These are phyloP conservation scores for Physocladia obscura DNA, from an alignment of 192 early-diverging fungal species.

Conservation along the genomic window DNA sequence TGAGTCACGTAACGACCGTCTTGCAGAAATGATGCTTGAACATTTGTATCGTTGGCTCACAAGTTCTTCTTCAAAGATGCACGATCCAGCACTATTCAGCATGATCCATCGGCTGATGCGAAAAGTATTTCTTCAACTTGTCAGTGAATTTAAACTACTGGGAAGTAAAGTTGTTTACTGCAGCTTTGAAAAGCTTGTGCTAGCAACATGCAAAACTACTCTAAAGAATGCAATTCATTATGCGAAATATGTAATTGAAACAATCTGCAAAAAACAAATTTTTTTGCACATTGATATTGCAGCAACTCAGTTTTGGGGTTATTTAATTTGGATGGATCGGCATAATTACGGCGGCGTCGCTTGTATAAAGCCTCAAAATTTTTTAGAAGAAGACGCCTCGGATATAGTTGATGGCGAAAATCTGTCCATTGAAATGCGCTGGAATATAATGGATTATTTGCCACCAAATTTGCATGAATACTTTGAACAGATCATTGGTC, in stretches of 20 bases:
- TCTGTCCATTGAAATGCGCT: constrained; percentile 63
- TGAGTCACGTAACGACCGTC: constrained; percentile 56
- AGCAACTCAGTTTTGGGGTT: constrained; percentile 73
- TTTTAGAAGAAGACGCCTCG: constrained; percentile 4
- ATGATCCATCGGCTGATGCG: constrained; percentile 87
- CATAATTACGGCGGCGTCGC: constrained; percentile 77
- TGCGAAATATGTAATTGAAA: constrained; percentile 67
- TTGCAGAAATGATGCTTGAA: constrained; percentile 63
- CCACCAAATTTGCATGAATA: constrained; percentile 69
- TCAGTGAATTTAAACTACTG: constrained; percentile 75
- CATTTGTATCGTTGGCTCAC: constrained; percentile 91
- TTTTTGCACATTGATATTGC: constrained; percentile 75
- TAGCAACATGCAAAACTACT: constrained; percentile 77
- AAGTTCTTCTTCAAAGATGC: constrained; percentile 62
- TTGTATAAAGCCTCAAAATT: constrained; percentile 29
- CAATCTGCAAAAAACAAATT: constrained; percentile 68
- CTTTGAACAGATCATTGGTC: constrained; percentile 66
- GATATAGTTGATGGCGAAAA: constrained; percentile 18
- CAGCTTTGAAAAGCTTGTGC: constrained; percentile 75
- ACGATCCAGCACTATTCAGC: constrained; percentile 78
- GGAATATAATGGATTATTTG: constrained; percentile 89
- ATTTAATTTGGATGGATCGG: constrained; percentile 89
- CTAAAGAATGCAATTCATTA: constrained; percentile 74
- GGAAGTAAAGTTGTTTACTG: constrained; percentile 79
- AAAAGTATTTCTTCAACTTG: constrained; percentile 81